Percentiles rank a stretch among this genome's conserved stretches.
phyloP scores from a whole-genome alignment of 2,329 filamentous ascomycete genomes.

The Scytalidium sp. region DNA sequence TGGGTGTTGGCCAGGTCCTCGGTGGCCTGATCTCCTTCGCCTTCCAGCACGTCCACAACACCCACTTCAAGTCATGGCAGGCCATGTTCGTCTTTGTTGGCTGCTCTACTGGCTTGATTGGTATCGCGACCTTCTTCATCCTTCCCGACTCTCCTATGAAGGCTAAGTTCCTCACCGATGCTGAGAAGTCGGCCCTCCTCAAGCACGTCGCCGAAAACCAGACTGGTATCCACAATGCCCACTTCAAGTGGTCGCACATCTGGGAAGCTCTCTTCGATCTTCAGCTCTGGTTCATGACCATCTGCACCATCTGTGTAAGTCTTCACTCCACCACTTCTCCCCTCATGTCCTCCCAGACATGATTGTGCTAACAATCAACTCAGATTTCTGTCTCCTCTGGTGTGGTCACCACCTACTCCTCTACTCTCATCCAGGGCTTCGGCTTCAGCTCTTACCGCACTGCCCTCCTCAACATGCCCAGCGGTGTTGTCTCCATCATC shows the following conservation, averaged over 20 bases:
- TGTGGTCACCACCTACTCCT: constrained; percentile 52
- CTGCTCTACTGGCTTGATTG: constrained; percentile 41
- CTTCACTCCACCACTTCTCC: not conserved
- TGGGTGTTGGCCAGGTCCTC: constrained; percentile 55
- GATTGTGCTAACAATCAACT: constrained; percentile 19
- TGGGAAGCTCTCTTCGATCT: constrained; percentile 46
- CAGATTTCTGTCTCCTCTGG: constrained; percentile 49
- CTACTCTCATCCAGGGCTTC: constrained; percentile 48
- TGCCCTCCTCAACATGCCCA: constrained; percentile 54
- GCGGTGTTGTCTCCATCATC: constrained; percentile 49
- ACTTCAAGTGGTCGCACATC: constrained; percentile 46
- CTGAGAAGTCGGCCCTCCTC: constrained; percentile 41
- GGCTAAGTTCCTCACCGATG: constrained; percentile 34
- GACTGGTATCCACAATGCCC: constrained; percentile 48
- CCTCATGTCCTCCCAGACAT: not conserved
- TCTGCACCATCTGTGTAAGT: constrained; percentile 46
- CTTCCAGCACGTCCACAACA: constrained; percentile 47
- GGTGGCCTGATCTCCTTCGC: constrained; percentile 46
- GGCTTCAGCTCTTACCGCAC: constrained; percentile 42
- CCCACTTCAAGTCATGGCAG: constrained; percentile 38
- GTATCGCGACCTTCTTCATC: constrained; percentile 36
- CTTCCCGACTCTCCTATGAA: constrained; percentile 48
- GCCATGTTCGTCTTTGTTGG: constrained; percentile 50
- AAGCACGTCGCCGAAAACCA: constrained; percentile 53
- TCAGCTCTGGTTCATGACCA: constrained; percentile 48